Base-by-base conservation (phyloP, 768 basidiomycete species). In the Pisolithus orientalis region DNA sequence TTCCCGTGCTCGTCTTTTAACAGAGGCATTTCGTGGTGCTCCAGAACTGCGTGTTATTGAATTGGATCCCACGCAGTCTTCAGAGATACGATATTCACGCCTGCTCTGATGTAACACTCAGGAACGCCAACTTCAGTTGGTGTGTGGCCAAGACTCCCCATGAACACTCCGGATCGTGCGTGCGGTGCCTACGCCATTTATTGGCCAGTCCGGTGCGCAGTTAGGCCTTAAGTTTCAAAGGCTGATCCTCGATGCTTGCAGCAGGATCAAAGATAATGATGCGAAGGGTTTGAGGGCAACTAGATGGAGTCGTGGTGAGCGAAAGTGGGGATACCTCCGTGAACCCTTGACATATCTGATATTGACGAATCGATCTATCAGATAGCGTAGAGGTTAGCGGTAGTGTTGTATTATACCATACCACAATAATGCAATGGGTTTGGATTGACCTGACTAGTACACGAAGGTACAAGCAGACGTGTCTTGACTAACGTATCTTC, bases 291-390 rank as follows among this genome's bases (percentile, higher is more conserved):
- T 63, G 39, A 49, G 32, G 40, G 42, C 44, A 58, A 10, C 51
- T 64, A 38, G 8, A 51, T 16, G 66, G 62, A 62, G 60, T 66
- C 37, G 48, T 53, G 17, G 6, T 34, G 34, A 2, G 34, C 14
- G 13, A 34, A 11, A 11, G 34, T 34, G 7, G 28, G 28, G 28
- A 29, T 29, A 29, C 28, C 28, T 34, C 34, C 13, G 34, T 34
- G 34, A 13, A 34, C 13, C 11, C 32, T 14, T 14, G 11, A 34
- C 13, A 34, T 13, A 34, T 34, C 34, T 5, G 34, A 34, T 11
- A 1, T 34, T 5, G 34, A 14, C 11, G 34, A 34, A 11, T 34
- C 14, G 5, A 11, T 34, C 5, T 34, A 34, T 14, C 34, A 13
- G 4, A 34, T 34, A 34, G 13, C 34, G 1, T 34, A 13, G 5